A percentile compares a stretch with the other conserved stretches of the same genome.
phyloP scores from a whole-genome alignment of 2,329 filamentous ascomycete genomes.

The Talaromyces verruculosus region DNA sequence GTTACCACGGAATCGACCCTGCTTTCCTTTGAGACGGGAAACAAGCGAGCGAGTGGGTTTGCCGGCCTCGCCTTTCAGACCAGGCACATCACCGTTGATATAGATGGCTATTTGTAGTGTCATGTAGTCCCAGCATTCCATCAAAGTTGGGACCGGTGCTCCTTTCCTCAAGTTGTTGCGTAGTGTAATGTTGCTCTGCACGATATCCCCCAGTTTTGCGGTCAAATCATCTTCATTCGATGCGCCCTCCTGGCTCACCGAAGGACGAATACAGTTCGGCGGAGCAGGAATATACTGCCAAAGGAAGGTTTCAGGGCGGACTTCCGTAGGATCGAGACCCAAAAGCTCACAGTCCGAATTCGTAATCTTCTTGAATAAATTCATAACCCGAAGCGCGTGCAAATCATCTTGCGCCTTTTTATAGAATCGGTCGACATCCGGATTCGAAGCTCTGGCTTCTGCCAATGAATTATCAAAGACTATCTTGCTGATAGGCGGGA shows the following conservation, averaged over 20 bases:
- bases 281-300: slow-evolving; percentile 96
- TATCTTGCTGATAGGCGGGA: slow-evolving; percentile 75
- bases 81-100: slow-evolving; percentile 94
- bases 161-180: slow-evolving; percentile 79
- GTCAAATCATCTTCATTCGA: slow-evolving; percentile 97
- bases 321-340: slow-evolving; percentile 81
- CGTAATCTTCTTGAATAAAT: slow-evolving; percentile 85
- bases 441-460: slow-evolving; percentile 72
- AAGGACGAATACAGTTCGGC: slow-evolving; percentile 89
- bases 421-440: slow-evolving; percentile 84
- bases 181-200: slow-evolving; percentile 86
- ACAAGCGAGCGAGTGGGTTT: slow-evolving; percentile 92
- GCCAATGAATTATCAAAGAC: slow-evolving; percentile 83
- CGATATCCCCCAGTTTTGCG: slow-evolving; percentile 93
- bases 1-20: slow-evolving; percentile 95
- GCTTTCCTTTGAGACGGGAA: slow-evolving; percentile 93
- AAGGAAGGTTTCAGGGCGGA: slow-evolving; percentile 91
- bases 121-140: slow-evolving; percentile 98
- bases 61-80: slow-evolving; percentile 82
- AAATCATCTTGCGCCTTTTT: slow-evolving; percentile 93
- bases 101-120: slow-evolving; percentile 96
- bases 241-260: slow-evolving; percentile 86
- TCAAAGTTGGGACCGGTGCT: slow-evolving; percentile 80
- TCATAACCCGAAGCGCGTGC: slow-evolving; percentile 83
- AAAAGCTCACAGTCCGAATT: slow-evolving; percentile 86